phyloP scores from a whole-genome alignment of 2,329 filamentous ascomycete genomes.

The Amesomyces nigricolor region DNA sequence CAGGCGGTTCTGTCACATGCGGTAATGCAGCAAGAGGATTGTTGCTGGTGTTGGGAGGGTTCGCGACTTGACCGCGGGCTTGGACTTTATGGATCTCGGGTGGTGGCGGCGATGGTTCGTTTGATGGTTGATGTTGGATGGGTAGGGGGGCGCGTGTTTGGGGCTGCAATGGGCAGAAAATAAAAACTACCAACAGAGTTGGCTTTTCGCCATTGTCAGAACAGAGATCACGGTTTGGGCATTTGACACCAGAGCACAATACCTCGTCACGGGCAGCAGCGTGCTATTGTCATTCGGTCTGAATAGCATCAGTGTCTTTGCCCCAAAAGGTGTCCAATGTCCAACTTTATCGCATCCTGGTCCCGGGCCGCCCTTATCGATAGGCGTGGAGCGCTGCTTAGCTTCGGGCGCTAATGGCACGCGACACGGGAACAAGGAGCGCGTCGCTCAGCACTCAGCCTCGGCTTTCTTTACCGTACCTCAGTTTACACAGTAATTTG shows the following conservation, averaged over 20 bases:
- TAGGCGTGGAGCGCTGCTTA: constrained; percentile 13
- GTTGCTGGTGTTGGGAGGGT: too few species aligned
- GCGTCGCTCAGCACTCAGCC: constrained; percentile 9
- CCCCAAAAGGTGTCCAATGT: constrained; percentile 20
- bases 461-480: constrained; percentile 8
- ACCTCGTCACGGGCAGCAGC: background rate
- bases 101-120: too few species aligned
- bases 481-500: too few species aligned
- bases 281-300: constrained; percentile 3
- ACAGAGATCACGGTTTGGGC: background rate
- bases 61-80: too few species aligned
- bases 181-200: background rate
- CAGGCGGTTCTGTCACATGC: too few species aligned
- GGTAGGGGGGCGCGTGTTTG: background rate
- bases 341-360: constrained; percentile 22
- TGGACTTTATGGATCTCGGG: too few species aligned
- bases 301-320: constrained; percentile 4
- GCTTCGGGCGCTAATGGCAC: constrained; percentile 18
- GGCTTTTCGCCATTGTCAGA: background rate
- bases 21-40: too few species aligned
- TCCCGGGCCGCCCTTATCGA: constrained; percentile 23
- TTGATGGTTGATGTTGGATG: background rate
- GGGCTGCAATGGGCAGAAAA: background rate
- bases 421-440: constrained; percentile 3
- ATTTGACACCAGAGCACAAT: background rate